phyloP scores from a whole-genome alignment of 345 rosid species.

The Salix purpurea region DNA sequence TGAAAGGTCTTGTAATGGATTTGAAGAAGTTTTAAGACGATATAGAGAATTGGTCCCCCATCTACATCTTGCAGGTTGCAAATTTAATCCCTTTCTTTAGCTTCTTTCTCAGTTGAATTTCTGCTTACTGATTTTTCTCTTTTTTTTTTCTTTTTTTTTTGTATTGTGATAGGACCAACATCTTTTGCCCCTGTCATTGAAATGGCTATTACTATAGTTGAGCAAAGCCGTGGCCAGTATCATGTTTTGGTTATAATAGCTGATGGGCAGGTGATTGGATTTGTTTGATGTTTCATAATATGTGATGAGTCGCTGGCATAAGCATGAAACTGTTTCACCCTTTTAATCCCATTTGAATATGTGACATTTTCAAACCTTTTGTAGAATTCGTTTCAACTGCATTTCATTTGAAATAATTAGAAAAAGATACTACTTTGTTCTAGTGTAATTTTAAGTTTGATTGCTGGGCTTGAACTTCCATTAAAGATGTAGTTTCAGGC shows the following conservation, averaged over 20 bases:
- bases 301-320: background rate
- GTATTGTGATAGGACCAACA: conserved; percentile 65
- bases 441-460: background rate
- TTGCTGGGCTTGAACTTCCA: background rate
- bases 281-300: background rate
- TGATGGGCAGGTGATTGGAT: conserved; percentile 79
- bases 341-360: background rate
- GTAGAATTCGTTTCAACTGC: background rate
- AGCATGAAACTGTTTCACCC: conserved; percentile 1
- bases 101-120: background rate
- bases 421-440: background rate
- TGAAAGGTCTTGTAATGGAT: conserved; percentile 68
- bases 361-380: background rate
- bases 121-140: background rate
- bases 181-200: conserved; percentile 94
- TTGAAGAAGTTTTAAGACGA: conserved; percentile 74
- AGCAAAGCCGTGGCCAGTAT: conserved; percentile 86
- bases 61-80: conserved; percentile 77
- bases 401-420: background rate
- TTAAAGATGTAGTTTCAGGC: background rate
- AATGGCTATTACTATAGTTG: conserved; percentile 92
- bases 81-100: background rate
- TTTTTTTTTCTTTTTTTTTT: background rate
- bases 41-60: conserved; percentile 75
- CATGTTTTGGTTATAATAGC: conserved; percentile 91